phyloP scores from a whole-genome alignment of 306 rosid species.

The Argentina anserina region DNA sequence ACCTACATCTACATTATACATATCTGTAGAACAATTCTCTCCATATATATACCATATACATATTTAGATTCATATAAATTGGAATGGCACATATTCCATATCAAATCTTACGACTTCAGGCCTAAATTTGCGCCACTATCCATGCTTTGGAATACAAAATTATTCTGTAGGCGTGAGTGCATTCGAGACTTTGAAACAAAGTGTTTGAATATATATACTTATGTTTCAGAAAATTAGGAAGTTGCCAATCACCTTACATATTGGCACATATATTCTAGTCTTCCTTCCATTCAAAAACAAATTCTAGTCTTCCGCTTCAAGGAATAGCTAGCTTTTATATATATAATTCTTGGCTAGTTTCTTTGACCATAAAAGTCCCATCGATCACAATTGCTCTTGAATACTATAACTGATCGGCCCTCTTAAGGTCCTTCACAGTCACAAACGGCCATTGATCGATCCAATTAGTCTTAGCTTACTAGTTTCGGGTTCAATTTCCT shows the following conservation, averaged over 20 bases:
- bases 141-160: not conserved
- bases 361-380: not conserved
- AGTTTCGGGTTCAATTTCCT: not conserved
- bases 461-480: not conserved
- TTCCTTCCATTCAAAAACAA: too few species aligned
- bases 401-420: not conserved
- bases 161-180: not conserved
- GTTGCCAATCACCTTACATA: not conserved
- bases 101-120: not conserved
- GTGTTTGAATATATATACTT: not conserved
- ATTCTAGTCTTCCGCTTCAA: not conserved
- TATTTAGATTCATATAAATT: not conserved
- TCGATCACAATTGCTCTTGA: not conserved
- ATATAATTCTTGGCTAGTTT: not conserved
- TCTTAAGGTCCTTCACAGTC: not conserved
- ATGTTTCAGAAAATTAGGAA: not conserved
- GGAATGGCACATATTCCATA: not conserved
- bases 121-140: not conserved
- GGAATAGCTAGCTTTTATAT: not conserved
- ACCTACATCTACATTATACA: not conserved
- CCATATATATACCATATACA: too few species aligned
- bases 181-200: not conserved
- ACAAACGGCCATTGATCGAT: not conserved
- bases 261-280: not conserved
- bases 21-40: not conserved